A percentile compares a stretch with the other conserved stretches of the same genome.
These are phyloP conservation scores for Quercus gilva DNA, from an alignment of 306 rosid genomes.

Conservation along the genomic window DNA sequence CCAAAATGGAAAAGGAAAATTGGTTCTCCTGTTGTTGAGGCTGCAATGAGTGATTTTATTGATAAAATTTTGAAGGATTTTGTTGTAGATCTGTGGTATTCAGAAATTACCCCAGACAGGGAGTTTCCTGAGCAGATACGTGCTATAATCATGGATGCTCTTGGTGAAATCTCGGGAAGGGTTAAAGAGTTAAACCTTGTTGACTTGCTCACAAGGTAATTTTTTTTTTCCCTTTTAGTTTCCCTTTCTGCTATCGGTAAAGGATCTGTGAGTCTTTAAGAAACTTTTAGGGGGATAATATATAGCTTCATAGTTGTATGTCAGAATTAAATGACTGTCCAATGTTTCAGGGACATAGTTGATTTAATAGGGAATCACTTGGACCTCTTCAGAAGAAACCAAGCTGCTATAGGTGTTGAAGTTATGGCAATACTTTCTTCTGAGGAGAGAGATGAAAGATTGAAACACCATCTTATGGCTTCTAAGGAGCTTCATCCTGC, in stretches of 20 bases:
- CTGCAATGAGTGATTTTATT: constrained; percentile 68
- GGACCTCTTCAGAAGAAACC: constrained; percentile 94
- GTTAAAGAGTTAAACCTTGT: constrained; percentile 81
- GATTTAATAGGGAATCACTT: constrained; percentile 82
- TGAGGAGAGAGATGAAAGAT: constrained; percentile 91
- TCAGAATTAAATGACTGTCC: constrained; percentile 8
- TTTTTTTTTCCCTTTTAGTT: neutral
- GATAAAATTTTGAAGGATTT: constrained; percentile 87
- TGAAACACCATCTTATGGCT: constrained; percentile 77
- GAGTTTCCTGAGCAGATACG: constrained; percentile 83
- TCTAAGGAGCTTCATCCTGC: constrained; percentile 99
- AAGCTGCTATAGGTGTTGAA: constrained; percentile 83
- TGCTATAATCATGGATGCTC: constrained; percentile 78
- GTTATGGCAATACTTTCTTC: constrained; percentile 92
- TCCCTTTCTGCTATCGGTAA: constrained; percentile 18
- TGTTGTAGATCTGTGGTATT: constrained; percentile 83
- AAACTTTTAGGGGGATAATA: constrained; percentile 8
- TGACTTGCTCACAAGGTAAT: constrained; percentile 86
- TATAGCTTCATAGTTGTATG: neutral
- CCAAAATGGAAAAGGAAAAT: constrained; percentile 81
- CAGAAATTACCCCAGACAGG: constrained; percentile 77
- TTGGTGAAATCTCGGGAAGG: constrained; percentile 79
- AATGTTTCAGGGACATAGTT: constrained; percentile 71
- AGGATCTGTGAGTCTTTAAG: constrained; percentile 16
- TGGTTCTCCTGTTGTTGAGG: constrained; percentile 78